A percentile compares a stretch with the other conserved stretches of the same genome.
Conservation (phyloP, 352 stramenopile genomes). For the Pythium aristosporum region DNA sequence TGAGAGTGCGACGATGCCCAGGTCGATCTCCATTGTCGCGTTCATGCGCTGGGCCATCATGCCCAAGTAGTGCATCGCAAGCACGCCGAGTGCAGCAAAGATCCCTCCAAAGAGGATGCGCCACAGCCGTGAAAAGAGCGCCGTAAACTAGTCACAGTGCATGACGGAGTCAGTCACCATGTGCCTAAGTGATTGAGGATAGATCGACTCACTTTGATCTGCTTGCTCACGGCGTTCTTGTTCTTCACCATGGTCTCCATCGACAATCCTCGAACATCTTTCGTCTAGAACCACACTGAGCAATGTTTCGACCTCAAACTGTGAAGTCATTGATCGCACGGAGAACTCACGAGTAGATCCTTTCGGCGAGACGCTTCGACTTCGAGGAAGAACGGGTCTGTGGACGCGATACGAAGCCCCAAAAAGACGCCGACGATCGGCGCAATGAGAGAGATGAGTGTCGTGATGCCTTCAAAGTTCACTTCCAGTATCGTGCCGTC, state of each 20-base stretch:
- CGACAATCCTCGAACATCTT: conserved; percentile 44
- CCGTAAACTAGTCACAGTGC: conserved; percentile 29
- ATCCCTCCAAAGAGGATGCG: conserved; percentile 47
- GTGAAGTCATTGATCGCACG: background rate
- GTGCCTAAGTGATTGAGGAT: too few species aligned
- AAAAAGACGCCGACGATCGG: conserved; percentile 56
- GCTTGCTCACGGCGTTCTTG: conserved; percentile 37
- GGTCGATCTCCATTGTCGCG: conserved; percentile 40
- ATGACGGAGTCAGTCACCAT: too few species aligned
- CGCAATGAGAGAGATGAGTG: conserved; percentile 56
- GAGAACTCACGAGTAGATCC: conserved; percentile 33
- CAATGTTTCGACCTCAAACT: background rate
- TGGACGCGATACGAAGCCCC: conserved; percentile 55
- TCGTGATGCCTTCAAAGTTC: conserved; percentile 53
- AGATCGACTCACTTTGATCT: conserved; percentile 39
- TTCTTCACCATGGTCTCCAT: conserved; percentile 53
- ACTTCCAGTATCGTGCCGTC: conserved; percentile 45
- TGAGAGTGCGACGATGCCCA: conserved; percentile 45
- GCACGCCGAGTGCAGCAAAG: conserved; percentile 56
- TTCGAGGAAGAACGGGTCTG: conserved; percentile 67
- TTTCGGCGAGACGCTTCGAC: conserved; percentile 55
- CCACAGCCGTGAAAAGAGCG: conserved; percentile 57
- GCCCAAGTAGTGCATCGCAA: conserved; percentile 52
- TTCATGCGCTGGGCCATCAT: conserved; percentile 68
- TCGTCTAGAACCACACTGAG: conserved; percentile 10